Percentiles rank a stretch among this genome's conserved stretches.
Evolutionary conservation across 495 filamentous ascomycete species (phyloP).

Genomic region (Annulohypoxylon moriforme): DNA sequence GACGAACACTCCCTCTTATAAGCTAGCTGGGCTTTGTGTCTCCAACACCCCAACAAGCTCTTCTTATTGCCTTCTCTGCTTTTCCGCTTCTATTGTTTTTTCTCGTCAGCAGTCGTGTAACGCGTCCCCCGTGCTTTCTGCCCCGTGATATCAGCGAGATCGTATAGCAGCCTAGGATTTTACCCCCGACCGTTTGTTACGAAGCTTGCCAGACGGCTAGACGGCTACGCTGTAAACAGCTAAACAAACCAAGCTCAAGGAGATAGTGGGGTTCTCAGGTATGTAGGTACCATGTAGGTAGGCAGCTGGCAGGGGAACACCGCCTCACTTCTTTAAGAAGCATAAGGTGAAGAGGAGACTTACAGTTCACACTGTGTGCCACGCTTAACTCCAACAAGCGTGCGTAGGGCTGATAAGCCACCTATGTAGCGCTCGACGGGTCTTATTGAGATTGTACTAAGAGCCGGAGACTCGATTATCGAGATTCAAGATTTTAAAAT

Average conservation of each 20-base stretch:
- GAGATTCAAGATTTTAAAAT: background rate
- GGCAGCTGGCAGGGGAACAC: conserved; percentile 11
- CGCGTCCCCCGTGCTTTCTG: conserved; percentile 4
- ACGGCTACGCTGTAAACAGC: background rate
- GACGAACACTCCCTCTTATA: conserved; percentile 36
- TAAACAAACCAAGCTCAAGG: background rate
- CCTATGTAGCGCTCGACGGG: conserved; percentile 9
- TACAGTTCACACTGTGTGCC: conserved; percentile 33
- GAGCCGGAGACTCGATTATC: background rate
- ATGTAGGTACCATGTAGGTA: background rate
- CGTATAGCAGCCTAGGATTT: conserved; percentile 1
- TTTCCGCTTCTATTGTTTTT: background rate
- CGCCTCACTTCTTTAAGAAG: conserved; percentile 36
- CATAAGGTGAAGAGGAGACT: conserved; percentile 5
- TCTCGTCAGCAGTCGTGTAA: conserved; percentile 22
- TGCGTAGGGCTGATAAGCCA: conserved; percentile 35
- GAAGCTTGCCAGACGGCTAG: background rate
- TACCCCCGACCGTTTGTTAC: conserved; percentile 25
- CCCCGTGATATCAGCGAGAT: conserved; percentile 20
- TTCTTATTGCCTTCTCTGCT: conserved; percentile 7
- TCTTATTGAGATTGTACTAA: background rate
- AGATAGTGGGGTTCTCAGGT: background rate
- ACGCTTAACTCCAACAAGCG: background rate
- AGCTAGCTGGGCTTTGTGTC: background rate
- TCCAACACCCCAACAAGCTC: conserved; percentile 15